Evolutionary conservation across 2,329 filamentous ascomycete species (phyloP).

Genomic region (Ophiognomonia clavigignenti-juglandacearum): DNA sequence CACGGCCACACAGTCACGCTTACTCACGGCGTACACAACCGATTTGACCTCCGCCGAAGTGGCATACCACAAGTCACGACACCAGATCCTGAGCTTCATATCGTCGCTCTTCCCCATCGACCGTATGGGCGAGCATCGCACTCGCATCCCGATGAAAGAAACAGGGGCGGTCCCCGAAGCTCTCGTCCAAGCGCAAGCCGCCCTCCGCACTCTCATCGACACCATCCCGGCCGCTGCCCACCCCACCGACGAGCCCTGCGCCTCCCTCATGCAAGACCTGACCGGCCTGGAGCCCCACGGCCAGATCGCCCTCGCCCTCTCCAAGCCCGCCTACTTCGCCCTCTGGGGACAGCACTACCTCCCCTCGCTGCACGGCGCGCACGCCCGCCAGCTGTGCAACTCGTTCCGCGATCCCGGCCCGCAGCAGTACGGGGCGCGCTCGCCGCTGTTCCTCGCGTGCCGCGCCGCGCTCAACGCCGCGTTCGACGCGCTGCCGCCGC

Average conservation of each 20-base stretch:
- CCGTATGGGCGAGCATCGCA: constrained; percentile 31
- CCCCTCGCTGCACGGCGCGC: constrained; percentile 50
- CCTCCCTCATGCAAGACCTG: constrained; percentile 46
- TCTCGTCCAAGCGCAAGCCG: not conserved
- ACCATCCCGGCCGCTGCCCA: constrained; percentile 30
- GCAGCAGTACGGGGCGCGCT: constrained; percentile 45
- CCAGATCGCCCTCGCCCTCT: constrained; percentile 46
- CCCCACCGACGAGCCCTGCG: constrained; percentile 33
- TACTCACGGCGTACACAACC: constrained; percentile 15
- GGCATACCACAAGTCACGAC: constrained; percentile 49
- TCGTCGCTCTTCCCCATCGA: constrained; percentile 37
- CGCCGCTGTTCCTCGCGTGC: constrained; percentile 46
- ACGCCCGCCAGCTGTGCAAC: constrained; percentile 54
- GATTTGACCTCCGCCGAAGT: constrained; percentile 26
- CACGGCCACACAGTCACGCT: constrained; percentile 9
- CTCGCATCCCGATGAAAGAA: not conserved
- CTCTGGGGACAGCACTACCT: constrained; percentile 57
- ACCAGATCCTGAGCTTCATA: constrained; percentile 45
- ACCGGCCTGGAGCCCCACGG: constrained; percentile 36
- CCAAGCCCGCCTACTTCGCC: constrained; percentile 30
- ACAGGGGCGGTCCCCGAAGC: not conserved
- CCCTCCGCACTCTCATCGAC: constrained; percentile 27
- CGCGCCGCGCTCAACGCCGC: constrained; percentile 43
- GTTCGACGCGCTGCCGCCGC: constrained; percentile 43
- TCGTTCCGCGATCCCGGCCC: constrained; percentile 59